Evolutionary conservation across 805 yeast genomes (phyloP).

Genomic region (Ogataea kodamae): DNA sequence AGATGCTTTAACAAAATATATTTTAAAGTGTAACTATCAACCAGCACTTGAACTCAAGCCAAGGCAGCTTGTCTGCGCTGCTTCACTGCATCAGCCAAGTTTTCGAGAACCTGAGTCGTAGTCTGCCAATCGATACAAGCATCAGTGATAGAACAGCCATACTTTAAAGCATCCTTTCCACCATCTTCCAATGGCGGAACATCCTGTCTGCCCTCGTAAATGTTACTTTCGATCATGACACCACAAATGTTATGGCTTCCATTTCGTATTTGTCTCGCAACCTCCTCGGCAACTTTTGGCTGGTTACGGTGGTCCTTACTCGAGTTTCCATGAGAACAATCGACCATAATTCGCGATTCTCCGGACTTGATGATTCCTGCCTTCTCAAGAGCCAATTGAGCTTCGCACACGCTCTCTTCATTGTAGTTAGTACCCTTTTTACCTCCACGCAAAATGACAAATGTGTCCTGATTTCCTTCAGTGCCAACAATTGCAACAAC

Average conservation of each 20-base stretch:
- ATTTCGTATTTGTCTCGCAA: slow-evolving; percentile 71
- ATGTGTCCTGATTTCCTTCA: slow-evolving; percentile 86
- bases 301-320: slow-evolving; percentile 88
- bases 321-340: slow-evolving; percentile 97
- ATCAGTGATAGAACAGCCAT: slow-evolving; percentile 96
- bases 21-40: too few species aligned
- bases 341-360: slow-evolving; percentile 81
- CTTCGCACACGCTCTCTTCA: slow-evolving; percentile 62
- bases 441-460: slow-evolving; percentile 94
- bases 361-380: slow-evolving; percentile 37
- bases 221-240: slow-evolving; percentile 93
- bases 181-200: slow-evolving; percentile 65
- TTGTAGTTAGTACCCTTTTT: slow-evolving; percentile 90
- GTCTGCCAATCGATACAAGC: slow-evolving; percentile 92
- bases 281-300: slow-evolving; percentile 77
- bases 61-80: slow-evolving; percentile 58
- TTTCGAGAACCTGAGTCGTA: slow-evolving; percentile 68
- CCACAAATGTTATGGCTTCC: slow-evolving; percentile 85
- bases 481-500: slow-evolving; percentile 95
- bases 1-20: slow-evolving; percentile 39
- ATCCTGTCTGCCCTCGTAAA: slow-evolving; percentile 90
- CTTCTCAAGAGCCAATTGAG: slow-evolving; percentile 56
- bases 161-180: slow-evolving; percentile 72
- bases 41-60: too few species aligned
- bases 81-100: slow-evolving; percentile 76